Evolutionary conservation across 257 asterid genomes (phyloP).

Genomic region (Mitragyna speciosa): DNA sequence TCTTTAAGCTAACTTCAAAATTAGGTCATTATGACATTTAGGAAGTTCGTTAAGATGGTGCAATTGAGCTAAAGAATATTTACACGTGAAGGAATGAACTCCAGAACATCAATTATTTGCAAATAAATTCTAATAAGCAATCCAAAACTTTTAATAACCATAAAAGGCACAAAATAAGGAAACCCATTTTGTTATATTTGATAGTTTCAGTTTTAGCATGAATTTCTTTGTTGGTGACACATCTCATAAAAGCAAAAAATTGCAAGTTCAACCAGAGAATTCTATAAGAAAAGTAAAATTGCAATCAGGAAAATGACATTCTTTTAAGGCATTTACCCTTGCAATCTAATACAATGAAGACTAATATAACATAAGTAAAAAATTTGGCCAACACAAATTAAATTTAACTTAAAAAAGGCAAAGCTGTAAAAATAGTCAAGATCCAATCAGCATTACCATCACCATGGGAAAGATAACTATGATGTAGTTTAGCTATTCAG

Average conservation of each 20-base stretch:
- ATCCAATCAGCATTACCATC: constrained; percentile 99
- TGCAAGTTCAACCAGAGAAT: not conserved
- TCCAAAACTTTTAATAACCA: not conserved
- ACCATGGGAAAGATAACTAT: constrained; percentile 86
- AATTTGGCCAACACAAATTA: constrained; percentile 10
- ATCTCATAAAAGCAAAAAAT: too few species aligned
- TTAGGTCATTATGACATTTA: constrained; percentile 1
- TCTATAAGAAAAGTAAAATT: not conserved
- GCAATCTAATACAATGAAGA: not conserved
- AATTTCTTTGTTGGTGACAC: not conserved
- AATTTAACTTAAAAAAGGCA: constrained; percentile 69
- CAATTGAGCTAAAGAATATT: not conserved
- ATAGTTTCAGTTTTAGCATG: not conserved
- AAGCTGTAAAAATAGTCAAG: constrained; percentile 83
- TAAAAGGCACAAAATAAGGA: not conserved
- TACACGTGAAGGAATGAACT: constrained; percentile 86
- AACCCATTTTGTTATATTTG: not conserved
- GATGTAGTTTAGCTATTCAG: constrained; percentile 78
- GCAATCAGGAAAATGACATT: too few species aligned
- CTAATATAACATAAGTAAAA: not conserved
- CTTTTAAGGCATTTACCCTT: not conserved
- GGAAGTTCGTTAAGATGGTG: constrained; percentile 6
- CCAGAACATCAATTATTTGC: constrained; percentile 96
- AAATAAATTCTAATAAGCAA: constrained; percentile 23
- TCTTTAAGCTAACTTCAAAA: too few species aligned